Base-by-base conservation (phyloP, 129 eudicot genomes). In the Pittosporum tobira region DNA sequence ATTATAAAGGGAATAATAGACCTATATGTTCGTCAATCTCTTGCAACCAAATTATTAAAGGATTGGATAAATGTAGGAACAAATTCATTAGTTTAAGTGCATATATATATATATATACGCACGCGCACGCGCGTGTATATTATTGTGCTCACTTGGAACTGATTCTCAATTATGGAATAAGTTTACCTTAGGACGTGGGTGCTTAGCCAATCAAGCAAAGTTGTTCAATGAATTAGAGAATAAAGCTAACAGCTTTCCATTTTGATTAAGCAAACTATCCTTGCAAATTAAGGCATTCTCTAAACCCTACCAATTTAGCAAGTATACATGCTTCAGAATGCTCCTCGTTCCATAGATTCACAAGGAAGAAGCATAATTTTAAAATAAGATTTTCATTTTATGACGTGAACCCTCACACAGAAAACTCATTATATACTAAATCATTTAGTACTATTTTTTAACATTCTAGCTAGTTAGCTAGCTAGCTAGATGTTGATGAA, bases 131-230 rank as follows among this genome's bases (percentile, higher is more conserved):
- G n/a, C n/a, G n/a, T n/a, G n/a, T n/a, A n/a, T n/a, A n/a, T n/a
- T n/a, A n/a, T n/a, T n/a, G n/a, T n/a, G n/a, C 20, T 34, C 25
- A 25, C 36, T 14, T 14, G 36, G 58, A 15, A 52, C 37, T 27
- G 37, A 52, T 52, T 52, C 37, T 52, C 37, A 52, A 47, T 27
- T 27, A 25, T 28, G 14, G 37, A 13, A 52, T 52, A 16, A 27
- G 29, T 52, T 16, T 9, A 27, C 1, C 40, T 27, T 14, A 52
- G 19, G n/a, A n/a, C n/a, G n/a, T n/a, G n/a, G 28, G 22, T 16
- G 58, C 38, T 52, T 27, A 27, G 40, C 30, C 20, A 51, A 51
- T 51, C 36, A 51, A 26, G 57, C 15, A 51, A 27, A 25, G 37
- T 51, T 26, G 21, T 26, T 21, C 21, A 48, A 45, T 5, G 37